phyloP scores from a whole-genome alignment of 805 yeast genomes.

The Wickerhamiella dianesei region DNA sequence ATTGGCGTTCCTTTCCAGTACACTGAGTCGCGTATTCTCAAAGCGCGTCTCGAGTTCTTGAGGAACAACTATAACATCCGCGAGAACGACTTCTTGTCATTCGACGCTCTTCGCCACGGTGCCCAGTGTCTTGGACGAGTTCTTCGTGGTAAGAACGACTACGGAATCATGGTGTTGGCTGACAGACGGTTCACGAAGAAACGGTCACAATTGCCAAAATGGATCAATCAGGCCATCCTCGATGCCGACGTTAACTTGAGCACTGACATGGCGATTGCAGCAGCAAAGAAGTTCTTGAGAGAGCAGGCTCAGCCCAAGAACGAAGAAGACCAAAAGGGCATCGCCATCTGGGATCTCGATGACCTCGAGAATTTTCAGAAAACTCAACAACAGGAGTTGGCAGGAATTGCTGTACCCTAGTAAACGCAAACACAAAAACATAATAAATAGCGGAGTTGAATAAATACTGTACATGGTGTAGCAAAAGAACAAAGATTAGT shows the following conservation, averaged over 20 bases:
- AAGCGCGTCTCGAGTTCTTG: constrained; percentile 86
- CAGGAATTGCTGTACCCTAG: not conserved
- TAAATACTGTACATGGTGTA: no score
- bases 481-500: no score
- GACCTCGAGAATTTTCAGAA: constrained; percentile 18
- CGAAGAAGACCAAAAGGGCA: constrained; percentile 83
- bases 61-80: constrained; percentile 85
- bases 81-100: constrained; percentile 88
- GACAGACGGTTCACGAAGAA: constrained; percentile 85
- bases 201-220: constrained; percentile 79
- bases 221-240: constrained; percentile 87
- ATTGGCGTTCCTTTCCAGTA: constrained; percentile 99
- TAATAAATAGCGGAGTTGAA: not conserved
- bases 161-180: constrained; percentile 96
- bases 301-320: constrained; percentile 89
- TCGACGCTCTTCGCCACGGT: constrained; percentile 99
- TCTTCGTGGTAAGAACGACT: constrained; percentile 93
- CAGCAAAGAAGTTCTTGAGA: constrained; percentile 82
- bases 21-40: constrained; percentile 89
- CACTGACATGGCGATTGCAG: constrained; percentile 94
- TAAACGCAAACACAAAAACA: not conserved
- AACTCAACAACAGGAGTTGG: not conserved
- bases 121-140: constrained; percentile 98
- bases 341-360: constrained; percentile 78
- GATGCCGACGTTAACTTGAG: constrained; percentile 88